Evolutionary conservation across 371 early-diverging fungal genomes (phyloP), one percentile per base, ranked within the genome.

Genomic region (Mucor piriformis): DNA sequence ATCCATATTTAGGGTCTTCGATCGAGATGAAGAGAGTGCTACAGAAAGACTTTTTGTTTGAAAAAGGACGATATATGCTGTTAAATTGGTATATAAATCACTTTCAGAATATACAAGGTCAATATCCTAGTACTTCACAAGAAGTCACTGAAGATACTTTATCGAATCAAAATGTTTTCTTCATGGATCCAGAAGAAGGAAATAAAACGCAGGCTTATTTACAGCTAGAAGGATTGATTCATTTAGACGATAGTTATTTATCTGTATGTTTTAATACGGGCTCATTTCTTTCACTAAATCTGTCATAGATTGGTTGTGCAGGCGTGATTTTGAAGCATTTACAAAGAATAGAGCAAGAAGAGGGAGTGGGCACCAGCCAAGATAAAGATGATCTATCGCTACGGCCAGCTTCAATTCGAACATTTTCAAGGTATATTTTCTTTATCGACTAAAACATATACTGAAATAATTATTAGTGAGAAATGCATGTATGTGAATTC

Each of bases 281-380:
- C 13, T 3, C 29, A 48, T 13, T 27, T 3, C 34, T 51, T 20
- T 6, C 15, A 34, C 20, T 13, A 42, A 21, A 27, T 20, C 10
- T 20, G 7, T 2, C 15, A 13, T 54, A 89, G 89, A 70, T 88
- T 55, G 83, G 87, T 6, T 83, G 83, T 62, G 82, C 84, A 20
- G 91, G 91, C 3, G 85, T 86, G 1, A 44, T 89, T 3, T 54
- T 90, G 4, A 68, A 68, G 35, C 79, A 83, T 48, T 47, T 88
- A 3, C 56, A 67, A 32, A 50, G 73, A 44, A 52, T 75, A 16
- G 70, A 73, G 4, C 61, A 57, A 6, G 42, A 51, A 16, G 42
- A 37, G 42, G 48, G 21, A 43, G 63, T 51, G 58, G 73, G 48
- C 44, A 61, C 16, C 59, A 50, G 53, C 3, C 21, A 50, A 15